Evolutionary conservation across 768 basidiomycete genomes (phyloP).

Genomic region (Dacryopinax spathularia): DNA sequence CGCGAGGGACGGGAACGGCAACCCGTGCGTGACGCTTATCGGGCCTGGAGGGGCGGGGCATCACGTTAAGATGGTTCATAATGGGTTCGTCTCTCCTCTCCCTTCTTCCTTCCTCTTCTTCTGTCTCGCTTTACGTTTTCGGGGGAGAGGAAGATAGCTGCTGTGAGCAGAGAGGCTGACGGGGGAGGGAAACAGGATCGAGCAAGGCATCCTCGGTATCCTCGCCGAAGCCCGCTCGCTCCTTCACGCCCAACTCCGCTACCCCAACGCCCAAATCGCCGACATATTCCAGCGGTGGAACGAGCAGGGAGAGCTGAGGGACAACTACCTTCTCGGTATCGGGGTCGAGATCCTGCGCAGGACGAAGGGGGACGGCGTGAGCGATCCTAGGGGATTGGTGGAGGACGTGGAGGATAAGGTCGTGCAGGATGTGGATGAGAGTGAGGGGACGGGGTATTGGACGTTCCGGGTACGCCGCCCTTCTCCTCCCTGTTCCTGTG

Average conservation of each 20-base stretch:
- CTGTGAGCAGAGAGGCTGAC: not conserved
- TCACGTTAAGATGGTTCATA: conserved; percentile 24
- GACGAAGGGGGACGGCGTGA: conserved; percentile 21
- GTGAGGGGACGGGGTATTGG: conserved; percentile 19
- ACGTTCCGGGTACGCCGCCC: conserved; percentile 13
- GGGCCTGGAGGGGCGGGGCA: conserved; percentile 24
- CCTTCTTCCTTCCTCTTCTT: too few relatives aligned
- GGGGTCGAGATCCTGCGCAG: conserved; percentile 20
- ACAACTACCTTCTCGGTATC: conserved; percentile 23
- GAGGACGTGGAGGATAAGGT: conserved; percentile 26
- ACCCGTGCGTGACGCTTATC: conserved; percentile 20
- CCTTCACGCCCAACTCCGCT: conserved; percentile 17
- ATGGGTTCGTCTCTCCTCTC: conserved; percentile 19
- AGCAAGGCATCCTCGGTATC: conserved; percentile 11
- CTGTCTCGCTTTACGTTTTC: too few relatives aligned
- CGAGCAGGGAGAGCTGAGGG: conserved; percentile 16
- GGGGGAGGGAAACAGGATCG: not conserved
- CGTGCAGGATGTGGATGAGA: conserved; percentile 23
- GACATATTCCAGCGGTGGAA: conserved; percentile 22
- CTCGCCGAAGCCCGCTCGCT: conserved; percentile 20
- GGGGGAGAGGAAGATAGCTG: too few relatives aligned
- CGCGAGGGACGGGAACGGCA: conserved; percentile 19
- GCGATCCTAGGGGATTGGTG: conserved; percentile 19
- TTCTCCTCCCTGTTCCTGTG: not conserved
- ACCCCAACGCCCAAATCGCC: conserved; percentile 20